Evolutionary conservation across 768 basidiomycete genomes (phyloP).

Genomic region (Favolaschia claudopus): DNA sequence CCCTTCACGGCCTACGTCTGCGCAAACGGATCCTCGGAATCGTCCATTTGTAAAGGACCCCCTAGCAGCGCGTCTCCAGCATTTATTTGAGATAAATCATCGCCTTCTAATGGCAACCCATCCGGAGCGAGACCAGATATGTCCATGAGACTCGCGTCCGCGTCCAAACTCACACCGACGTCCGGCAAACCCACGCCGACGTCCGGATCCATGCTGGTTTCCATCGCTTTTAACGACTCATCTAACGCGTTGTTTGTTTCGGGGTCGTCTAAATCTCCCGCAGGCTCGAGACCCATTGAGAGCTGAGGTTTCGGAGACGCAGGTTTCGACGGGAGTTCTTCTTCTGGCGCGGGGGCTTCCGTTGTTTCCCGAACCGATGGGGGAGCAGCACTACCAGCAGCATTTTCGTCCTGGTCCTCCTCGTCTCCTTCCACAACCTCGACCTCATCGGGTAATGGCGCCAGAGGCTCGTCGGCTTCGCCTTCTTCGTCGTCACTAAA

Average conservation of each 20-base stretch:
- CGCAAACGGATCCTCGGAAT: constrained; percentile 67
- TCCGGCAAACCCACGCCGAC: constrained; percentile 48
- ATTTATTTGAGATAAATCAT: constrained; percentile 66
- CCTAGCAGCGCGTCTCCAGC: constrained; percentile 61
- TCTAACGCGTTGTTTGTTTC: constrained; percentile 55
- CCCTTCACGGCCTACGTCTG: neutral
- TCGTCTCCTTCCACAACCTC: constrained; percentile 76
- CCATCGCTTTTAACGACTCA: constrained; percentile 64
- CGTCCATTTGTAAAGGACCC: constrained; percentile 63
- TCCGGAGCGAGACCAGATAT: constrained; percentile 73
- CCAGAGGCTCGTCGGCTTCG: constrained; percentile 80
- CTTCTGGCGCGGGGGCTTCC: constrained; percentile 43
- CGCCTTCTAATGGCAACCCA: constrained; percentile 62
- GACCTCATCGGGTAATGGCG: constrained; percentile 79
- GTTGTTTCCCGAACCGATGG: constrained; percentile 39
- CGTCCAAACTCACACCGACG: constrained; percentile 21
- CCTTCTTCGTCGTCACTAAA: constrained; percentile 91
- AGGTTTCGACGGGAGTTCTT: constrained; percentile 66
- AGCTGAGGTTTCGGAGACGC: constrained; percentile 75
- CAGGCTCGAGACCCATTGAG: constrained; percentile 55
- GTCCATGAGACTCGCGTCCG: constrained; percentile 60
- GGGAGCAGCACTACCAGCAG: constrained; percentile 47
- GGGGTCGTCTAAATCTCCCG: constrained; percentile 53
- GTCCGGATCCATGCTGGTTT: constrained; percentile 48
- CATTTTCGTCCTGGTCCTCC: constrained; percentile 68